Evolutionary conservation across 1,284 basidiomycete species (phyloP).

Genomic region (Apiotrichum sp.): DNA sequence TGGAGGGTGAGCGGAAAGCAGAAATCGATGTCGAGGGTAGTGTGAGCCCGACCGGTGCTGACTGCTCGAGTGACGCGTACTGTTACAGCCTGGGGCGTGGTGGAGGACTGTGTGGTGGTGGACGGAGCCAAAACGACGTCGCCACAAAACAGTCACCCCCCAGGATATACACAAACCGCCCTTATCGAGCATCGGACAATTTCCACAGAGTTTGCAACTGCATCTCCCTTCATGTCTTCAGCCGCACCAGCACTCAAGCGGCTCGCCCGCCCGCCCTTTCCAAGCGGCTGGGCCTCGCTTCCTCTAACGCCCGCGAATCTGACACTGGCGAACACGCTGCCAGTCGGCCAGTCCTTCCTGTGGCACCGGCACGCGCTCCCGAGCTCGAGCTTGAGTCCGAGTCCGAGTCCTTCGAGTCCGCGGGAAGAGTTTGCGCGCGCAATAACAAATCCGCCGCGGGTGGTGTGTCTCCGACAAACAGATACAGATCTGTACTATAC

Average conservation of each 20-base stretch:
- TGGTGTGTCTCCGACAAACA: slow-evolving; percentile 74
- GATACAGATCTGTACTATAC: slow-evolving; percentile 64
- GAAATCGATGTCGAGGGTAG: neutral
- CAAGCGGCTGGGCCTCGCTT: slow-evolving; percentile 33
- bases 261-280: slow-evolving; percentile 30
- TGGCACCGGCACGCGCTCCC: slow-evolving; percentile 32
- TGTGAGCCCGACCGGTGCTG: neutral
- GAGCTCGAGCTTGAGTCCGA: too few species aligned
- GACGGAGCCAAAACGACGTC: too few species aligned
- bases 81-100: too few species aligned
- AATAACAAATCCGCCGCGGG: slow-evolving; percentile 50
- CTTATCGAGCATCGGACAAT: too few species aligned
- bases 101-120: too few species aligned
- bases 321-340: slow-evolving; percentile 41
- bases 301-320: slow-evolving; percentile 30
- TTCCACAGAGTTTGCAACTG: too few species aligned
- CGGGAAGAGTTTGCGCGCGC: slow-evolving; percentile 42
- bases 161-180: too few species aligned
- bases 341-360: slow-evolving; percentile 45
- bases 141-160: too few species aligned
- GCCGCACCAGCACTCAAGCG: neutral
- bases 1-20: neutral
- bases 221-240: too few species aligned
- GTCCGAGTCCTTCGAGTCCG: slow-evolving; percentile 1
- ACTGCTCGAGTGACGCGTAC: too few species aligned